Evolutionary conservation across 2,329 filamentous ascomycete species (phyloP).

Genomic region (Ophiocordyceps camponoti-floridani): DNA sequence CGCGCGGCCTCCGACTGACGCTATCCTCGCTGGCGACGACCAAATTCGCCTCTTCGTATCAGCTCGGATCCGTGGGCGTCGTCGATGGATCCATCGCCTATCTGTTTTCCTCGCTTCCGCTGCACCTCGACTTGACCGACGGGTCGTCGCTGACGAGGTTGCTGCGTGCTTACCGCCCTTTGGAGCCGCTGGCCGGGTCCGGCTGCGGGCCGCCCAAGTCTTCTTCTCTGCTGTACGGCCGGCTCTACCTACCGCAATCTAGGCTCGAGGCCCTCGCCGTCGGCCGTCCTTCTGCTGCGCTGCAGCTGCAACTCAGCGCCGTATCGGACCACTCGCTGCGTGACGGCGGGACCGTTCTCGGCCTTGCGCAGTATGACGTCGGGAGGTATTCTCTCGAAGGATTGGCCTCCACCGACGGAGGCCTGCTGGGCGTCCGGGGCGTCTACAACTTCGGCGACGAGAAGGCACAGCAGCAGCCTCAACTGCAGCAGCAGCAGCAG

Average conservation of each 20-base stretch:
- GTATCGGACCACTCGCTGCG: conserved; percentile 55
- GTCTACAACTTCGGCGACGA: conserved; percentile 89
- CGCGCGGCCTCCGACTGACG: conserved; percentile 66
- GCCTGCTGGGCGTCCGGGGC: conserved; percentile 69
- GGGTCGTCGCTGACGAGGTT: conserved; percentile 60
- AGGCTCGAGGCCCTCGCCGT: conserved; percentile 76
- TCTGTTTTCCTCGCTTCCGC: conserved; percentile 74
- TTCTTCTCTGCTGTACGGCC: conserved; percentile 47
- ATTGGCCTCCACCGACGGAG: conserved; percentile 81
- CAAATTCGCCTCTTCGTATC: conserved; percentile 89
- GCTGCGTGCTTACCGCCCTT: conserved; percentile 65
- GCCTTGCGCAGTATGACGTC: conserved; percentile 61
- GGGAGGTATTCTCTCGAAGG: conserved; percentile 82
- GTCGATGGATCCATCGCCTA: conserved; percentile 97
- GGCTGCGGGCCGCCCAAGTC: not conserved
- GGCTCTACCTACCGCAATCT: conserved; percentile 67
- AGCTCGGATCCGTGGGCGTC: conserved; percentile 71
- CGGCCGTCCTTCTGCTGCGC: conserved; percentile 55
- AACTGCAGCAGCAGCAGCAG: conserved; percentile 8
- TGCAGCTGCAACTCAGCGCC: conserved; percentile 64
- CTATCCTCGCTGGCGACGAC: conserved; percentile 83
- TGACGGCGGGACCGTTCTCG: conserved; percentile 60
- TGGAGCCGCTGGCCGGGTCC: conserved; percentile 39
- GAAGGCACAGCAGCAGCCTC: conserved; percentile 6
- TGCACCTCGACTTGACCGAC: conserved; percentile 48